Conservation (phyloP, 768 basidiomycete species). For the Clavaria fumosa region DNA sequence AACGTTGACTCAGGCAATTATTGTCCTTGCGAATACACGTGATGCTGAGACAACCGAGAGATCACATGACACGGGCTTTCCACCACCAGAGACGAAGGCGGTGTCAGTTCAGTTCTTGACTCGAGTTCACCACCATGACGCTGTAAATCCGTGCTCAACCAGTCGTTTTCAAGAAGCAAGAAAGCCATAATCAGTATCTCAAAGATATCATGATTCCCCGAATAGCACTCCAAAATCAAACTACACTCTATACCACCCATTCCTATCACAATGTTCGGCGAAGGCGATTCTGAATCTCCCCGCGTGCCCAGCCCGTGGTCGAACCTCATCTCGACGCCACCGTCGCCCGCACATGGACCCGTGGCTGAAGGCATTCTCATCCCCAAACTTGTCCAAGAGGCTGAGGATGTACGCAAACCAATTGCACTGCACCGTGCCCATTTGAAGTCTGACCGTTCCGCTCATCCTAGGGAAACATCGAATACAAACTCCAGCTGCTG, state of each 20-base stretch:
- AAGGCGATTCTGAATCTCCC: conserved; percentile 68
- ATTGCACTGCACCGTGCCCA: neutral
- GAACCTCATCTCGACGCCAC: conserved; percentile 43
- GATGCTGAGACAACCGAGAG: too few species aligned
- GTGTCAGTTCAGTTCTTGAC: too few species aligned
- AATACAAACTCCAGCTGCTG: conserved; percentile 88
- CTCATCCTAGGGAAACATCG: conserved; percentile 50
- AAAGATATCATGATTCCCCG: conserved; percentile 2
- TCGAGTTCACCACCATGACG: too few species aligned
- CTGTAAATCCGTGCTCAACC: too few species aligned
- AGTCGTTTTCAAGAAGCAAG: too few species aligned
- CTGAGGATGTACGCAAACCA: conserved; percentile 31
- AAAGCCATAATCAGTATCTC: too few species aligned
- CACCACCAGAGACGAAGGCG: too few species aligned
- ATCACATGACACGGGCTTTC: too few species aligned
- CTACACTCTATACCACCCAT: neutral
- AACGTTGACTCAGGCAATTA: too few species aligned
- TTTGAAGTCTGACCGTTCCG: neutral
- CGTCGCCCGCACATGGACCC: conserved; percentile 18
- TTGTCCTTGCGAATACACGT: too few species aligned
- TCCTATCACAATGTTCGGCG: conserved; percentile 90
- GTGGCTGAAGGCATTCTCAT: conserved; percentile 18
- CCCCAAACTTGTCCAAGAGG: conserved; percentile 62
- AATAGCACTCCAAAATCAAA: neutral
- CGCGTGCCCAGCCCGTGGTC: conserved; percentile 78